These are phyloP conservation scores for Suillus plorans DNA, from an alignment of 768 basidiomycete genomes.

Conservation along the genomic window DNA sequence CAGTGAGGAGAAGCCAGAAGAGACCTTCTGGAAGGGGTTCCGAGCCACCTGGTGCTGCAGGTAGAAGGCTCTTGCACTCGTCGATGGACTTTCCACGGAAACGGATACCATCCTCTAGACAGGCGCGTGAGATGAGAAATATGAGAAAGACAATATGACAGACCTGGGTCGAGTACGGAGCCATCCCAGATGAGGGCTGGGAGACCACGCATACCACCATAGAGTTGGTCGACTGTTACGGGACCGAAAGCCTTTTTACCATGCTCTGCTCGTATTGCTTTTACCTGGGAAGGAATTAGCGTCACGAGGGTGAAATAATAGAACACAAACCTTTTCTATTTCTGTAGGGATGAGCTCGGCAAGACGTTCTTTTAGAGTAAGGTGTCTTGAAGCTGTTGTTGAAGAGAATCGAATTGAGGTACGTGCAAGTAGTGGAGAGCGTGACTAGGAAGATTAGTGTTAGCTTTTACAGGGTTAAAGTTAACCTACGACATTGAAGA, in stretches of 20 bases:
- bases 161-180: constrained; percentile 92
- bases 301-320: neutral
- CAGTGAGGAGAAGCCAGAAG: constrained; percentile 95
- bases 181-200: constrained; percentile 98
- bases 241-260: constrained; percentile 94
- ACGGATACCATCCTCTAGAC: constrained; percentile 90
- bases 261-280: constrained; percentile 79
- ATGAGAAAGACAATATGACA: constrained; percentile 20
- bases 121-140: neutral
- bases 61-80: constrained; percentile 82
- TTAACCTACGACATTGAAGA: constrained; percentile 33
- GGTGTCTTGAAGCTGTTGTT: constrained; percentile 63
- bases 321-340: constrained; percentile 35
- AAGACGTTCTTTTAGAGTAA: constrained; percentile 88
- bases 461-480: constrained; percentile 31
- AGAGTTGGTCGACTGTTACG: constrained; percentile 87
- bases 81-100: constrained; percentile 97
- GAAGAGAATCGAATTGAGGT: constrained; percentile 62
- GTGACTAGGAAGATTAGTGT: constrained; percentile 38
- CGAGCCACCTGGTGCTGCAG: constrained; percentile 83
- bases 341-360: constrained; percentile 92
- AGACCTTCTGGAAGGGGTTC: constrained; percentile 93
- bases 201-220: constrained; percentile 87
- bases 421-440: constrained; percentile 44
- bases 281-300: constrained; percentile 53